Evolutionary conservation across 345 rosid species (phyloP), one percentile per base, ranked within the genome.

Genomic region (Syzygium aqueum): DNA sequence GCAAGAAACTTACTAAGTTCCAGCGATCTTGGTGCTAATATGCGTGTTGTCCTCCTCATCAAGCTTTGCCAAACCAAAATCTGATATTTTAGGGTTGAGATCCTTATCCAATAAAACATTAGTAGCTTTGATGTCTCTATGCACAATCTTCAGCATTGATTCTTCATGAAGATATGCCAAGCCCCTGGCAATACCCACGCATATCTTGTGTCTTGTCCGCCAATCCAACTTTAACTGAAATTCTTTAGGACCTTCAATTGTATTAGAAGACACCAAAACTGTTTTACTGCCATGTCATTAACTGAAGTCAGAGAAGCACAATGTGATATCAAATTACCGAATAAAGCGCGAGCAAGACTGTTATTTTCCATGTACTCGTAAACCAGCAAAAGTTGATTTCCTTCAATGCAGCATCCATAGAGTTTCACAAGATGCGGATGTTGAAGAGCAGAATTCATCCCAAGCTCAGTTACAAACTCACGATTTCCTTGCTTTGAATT

Each of bases 401-500:
- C 89, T 85, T 88, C 91, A 14, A 51, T 54, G 25, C 90, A 90
- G 61, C 90, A 90, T 53, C 91, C 90, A 51, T 85, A 88, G 7
- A 90, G 85, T 67, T 54, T 85, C 14, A 90, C 91, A 53, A 90
- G 90, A 87, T 90, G 86, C 7, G 89, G 90, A 56, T 90, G 91
- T 21, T 88, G 90, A 28, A 88, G 86, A 49, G 80, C 89, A 37
- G 90, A 88, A 15, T 85, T 90, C 88, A 88, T 82, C 80, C 89
- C 90, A 22, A 90, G 28, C 86, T 90, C 91, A n/a, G 56, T 87
- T 52, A 90, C 50, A 21, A 90, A 90, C 87, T 90, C 91, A 16
- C 88, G 89, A 52, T 85, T 87, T 46, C 91, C 98, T 90, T 95
- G 98, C 67, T 87, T 93, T 37, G 98, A 95, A 88, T 91, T 94